These are phyloP conservation scores for Achlya hypogyna DNA, from an alignment of 352 stramenopile genomes.

Conservation along the genomic window DNA sequence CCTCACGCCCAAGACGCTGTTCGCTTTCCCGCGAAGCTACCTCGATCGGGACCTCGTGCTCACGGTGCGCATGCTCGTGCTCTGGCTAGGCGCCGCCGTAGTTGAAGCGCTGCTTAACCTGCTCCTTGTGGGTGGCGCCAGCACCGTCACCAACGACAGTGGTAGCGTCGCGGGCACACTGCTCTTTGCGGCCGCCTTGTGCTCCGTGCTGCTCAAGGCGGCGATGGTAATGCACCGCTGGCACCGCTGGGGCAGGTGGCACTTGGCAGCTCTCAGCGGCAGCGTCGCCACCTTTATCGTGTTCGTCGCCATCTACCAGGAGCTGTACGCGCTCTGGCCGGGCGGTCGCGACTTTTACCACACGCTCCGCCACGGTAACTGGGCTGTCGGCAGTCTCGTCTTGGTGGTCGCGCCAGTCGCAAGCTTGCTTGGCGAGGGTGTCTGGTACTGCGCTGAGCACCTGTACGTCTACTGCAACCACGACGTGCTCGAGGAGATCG, in stretches of 20 bases:
- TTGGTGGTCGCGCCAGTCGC: constrained; percentile 51
- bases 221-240: constrained; percentile 64
- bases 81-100: constrained; percentile 16
- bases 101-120: constrained; percentile 2
- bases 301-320: constrained; percentile 54
- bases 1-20: constrained; percentile 48
- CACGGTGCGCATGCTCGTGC: neutral
- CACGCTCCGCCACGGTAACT: constrained; percentile 16
- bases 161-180: constrained; percentile 55
- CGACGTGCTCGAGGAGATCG: constrained; percentile 77
- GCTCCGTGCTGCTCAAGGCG: constrained; percentile 37
- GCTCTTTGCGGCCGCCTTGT: constrained; percentile 59
- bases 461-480: constrained; percentile 74
- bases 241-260: constrained; percentile 54
- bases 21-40: constrained; percentile 68
- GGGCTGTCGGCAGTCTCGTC: constrained; percentile 38
- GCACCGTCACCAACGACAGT: constrained; percentile 36
- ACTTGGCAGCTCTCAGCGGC: constrained; percentile 54
- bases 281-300: constrained; percentile 49
- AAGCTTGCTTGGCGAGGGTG: constrained; percentile 48
- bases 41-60: constrained; percentile 24
- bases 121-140: constrained; percentile 4
- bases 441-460: constrained; percentile 59
- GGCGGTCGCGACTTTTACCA: constrained; percentile 70
- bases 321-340: constrained; percentile 51